Evolutionary conservation across 371 early-diverging fungal species (phyloP), one percentile per base, ranked within the genome.

Genomic region (Nosema muscidifuracis): DNA sequence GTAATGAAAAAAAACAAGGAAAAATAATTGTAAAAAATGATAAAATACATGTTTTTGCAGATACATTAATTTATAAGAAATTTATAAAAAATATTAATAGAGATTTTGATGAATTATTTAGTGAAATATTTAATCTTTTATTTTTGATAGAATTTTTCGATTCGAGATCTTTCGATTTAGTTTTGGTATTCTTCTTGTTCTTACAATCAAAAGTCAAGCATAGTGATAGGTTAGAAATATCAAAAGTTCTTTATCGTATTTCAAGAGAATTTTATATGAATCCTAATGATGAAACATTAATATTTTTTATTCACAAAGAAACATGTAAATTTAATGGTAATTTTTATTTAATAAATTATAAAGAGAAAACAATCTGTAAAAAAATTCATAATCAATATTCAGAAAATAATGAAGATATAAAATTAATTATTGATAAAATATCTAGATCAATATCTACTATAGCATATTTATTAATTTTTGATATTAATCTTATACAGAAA

Each of bases 61-160:
- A 53, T 53, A 18, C 24, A 2, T 24, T 9, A 26, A 53, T 53
- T 18, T 53, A 53, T 53, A 53, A 53, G 4, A 53, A 26, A 26
- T 53, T 53, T 28, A 24, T 20, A 1, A 12, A 20, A 24, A 53
- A 53, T 26, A 53, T 53, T 24, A 26, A 53, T 16, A 53, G 55
- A 53, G 22, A 22, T 53, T 53, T 53, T 2, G 36, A 42, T 31
- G 50, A 58, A 20, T 9, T 36, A 15, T 70, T 70, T 28, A 31
- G 20, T 3, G 71, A 70, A 38, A 44, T 55, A 4, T 70, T 70
- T 42, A 70, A 60, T 62, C 18, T 70, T 18, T 15, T 70, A 36
- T 36, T 70, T 28, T n/a, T 62, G 4, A 16, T 1, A 4, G 38
- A 56, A 33, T 40, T 62, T 13, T 61, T 42, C 22, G 31, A n/a